Evolutionary conservation across 2,329 filamentous ascomycete genomes (phyloP).

Genomic region (Exophiala lecanii-corni): DNA sequence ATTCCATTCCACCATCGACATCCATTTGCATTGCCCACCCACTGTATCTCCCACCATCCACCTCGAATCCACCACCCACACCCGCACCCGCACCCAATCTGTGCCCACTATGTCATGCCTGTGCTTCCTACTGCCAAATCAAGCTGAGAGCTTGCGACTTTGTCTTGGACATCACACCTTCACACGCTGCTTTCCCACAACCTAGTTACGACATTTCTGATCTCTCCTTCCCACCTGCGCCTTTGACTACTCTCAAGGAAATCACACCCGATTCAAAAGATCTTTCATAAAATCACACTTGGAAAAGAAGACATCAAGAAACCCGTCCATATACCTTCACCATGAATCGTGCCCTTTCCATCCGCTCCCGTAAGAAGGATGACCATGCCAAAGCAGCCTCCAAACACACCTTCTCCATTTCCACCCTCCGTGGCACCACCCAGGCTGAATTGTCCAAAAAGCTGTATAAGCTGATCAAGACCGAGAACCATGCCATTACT

Average conservation of each 20-base stretch:
- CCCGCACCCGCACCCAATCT: not conserved
- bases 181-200: no score
- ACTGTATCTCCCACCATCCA: not conserved
- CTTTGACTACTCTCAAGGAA: no score
- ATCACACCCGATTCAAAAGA: no score
- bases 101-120: not conserved
- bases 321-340: no score
- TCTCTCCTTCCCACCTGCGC: no score
- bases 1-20: conserved; percentile 4
- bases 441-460: conserved; percentile 86
- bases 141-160: not conserved
- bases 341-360: conserved; percentile 42
- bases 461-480: conserved; percentile 90
- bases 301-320: no score
- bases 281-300: no score
- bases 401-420: conserved; percentile 76
- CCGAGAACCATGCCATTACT: conserved; percentile 80
- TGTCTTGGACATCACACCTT: not conserved
- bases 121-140: not conserved
- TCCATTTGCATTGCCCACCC: no score
- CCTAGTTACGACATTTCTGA: no score
- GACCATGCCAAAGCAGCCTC: conserved; percentile 32
- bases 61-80: no score
- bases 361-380: conserved; percentile 34
- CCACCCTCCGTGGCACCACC: conserved; percentile 74